Evolutionary conservation across 805 yeast genomes (phyloP), one percentile per base, ranked within the genome.

Genomic region (Wickerhamiella musiphila): DNA sequence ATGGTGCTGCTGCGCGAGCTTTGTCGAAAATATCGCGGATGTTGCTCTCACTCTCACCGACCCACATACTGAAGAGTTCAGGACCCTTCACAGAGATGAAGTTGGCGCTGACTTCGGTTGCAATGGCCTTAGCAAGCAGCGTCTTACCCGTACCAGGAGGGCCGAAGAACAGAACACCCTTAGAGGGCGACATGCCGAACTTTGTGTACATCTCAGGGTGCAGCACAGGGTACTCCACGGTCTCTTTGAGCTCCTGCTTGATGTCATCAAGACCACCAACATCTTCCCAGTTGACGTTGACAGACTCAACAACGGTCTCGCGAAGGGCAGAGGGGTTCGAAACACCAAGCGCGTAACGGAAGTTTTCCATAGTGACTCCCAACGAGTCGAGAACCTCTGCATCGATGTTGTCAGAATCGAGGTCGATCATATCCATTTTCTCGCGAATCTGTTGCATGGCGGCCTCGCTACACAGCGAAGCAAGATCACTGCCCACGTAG

Each of bases 81-180:
- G 95, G 95, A 46, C 95, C 95, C 63, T 83, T 83, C 34, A 86
- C 96, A 30, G 94, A 78, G 45, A 90, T 90, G 62, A 90, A 90
- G 59, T 90, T 90, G 22, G 98, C 99, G 40, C 94, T 79, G 23
- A 90, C 96, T 58, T 90, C 98, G 30, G 96, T 90, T 30, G 99
- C 99, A 47, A 90, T 96, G 34, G 99, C 99, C 63, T 90, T 90
- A 29, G 98, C 98, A 50, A 90, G 68, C 52, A 90, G 64, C 4
- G 99, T 90, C 65, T 90, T 90, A 83, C 98, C 98, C 39, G 96
- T 90, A 78, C 99, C 99, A 39, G 99, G 99, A 33, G 99, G 99
- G 48, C 99, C 99, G 57, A 78, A 90, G 68, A 90, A 90, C 56
- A 90, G 66, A 45, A 90, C 98, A 65, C 99, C 99, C 62, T 86